Percentiles rank a stretch among this genome's conserved stretches.
Evolutionary conservation across 495 filamentous ascomycete genomes (phyloP).

Genomic region (Podospora pseudoanserina): DNA sequence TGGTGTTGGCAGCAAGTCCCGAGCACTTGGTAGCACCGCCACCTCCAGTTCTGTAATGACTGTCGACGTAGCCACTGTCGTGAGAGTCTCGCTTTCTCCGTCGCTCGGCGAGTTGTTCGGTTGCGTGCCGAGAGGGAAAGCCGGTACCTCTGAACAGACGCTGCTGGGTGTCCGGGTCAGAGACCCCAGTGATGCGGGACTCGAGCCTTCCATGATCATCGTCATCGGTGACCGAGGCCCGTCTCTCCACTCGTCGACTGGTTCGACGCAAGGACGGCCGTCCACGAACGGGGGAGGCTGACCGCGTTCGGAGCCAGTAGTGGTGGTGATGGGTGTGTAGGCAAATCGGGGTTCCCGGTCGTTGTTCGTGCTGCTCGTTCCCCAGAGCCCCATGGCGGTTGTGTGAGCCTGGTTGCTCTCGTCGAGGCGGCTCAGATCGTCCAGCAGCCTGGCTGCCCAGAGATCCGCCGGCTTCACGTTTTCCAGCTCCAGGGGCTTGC

Average conservation of each 20-base stretch:
- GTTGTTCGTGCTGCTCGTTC: conserved; percentile 1
- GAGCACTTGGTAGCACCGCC: background rate
- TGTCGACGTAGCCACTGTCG: conserved; percentile 4
- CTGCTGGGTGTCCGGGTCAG: conserved; percentile 15
- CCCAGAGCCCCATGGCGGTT: conserved; percentile 15
- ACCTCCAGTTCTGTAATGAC: background rate
- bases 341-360: conserved; percentile 32
- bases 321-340: conserved; percentile 56
- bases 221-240: conserved; percentile 7
- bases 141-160: conserved; percentile 21
- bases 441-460: conserved; percentile 22
- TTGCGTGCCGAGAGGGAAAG: conserved; percentile 35
- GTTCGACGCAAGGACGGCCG: conserved; percentile 22
- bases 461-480: conserved; percentile 19
- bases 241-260: conserved; percentile 13
- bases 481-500: conserved; percentile 18
- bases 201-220: conserved; percentile 11
- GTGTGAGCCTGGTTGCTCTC: conserved; percentile 11
- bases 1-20: background rate
- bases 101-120: conserved; percentile 38
- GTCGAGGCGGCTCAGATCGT: conserved; percentile 20
- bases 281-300: conserved; percentile 8
- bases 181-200: conserved; percentile 19
- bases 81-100: conserved; percentile 22
- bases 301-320: conserved; percentile 47